Evolutionary conservation across 2,329 filamentous ascomycete genomes (phyloP).

Genomic region (Dactylellina drechsleri): DNA sequence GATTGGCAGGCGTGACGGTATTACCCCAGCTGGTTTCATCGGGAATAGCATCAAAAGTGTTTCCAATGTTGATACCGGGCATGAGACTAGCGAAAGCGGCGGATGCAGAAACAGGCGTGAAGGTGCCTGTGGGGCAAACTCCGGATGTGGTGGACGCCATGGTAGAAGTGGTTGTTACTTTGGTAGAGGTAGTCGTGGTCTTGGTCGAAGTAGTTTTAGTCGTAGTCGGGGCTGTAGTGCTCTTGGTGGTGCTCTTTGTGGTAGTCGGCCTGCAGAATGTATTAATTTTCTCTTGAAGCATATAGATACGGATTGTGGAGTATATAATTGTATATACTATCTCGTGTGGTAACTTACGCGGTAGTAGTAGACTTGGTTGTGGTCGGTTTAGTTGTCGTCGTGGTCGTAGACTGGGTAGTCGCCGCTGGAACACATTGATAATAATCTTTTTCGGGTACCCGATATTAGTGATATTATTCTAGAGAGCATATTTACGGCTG

Average conservation of each 20-base stretch:
- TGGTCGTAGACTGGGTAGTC: no score
- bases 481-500: no score
- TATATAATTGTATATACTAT: no score
- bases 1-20: constrained; percentile 65
- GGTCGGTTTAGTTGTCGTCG: no score
- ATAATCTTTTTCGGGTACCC: no score
- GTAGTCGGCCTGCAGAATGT: not conserved
- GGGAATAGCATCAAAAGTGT: constrained; percentile 69
- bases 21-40: constrained; percentile 72
- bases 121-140: constrained; percentile 33
- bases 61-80: constrained; percentile 66
- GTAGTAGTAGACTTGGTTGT: no score
- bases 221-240: not conserved
- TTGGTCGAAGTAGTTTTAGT: not conserved
- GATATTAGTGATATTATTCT: no score
- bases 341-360: no score
- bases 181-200: not conserved
- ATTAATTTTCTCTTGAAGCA: no score
- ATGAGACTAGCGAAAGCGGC: constrained; percentile 64
- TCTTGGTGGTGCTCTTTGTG: not conserved
- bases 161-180: not conserved
- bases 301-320: no score
- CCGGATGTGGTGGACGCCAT: constrained; percentile 3
- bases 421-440: no score
- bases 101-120: constrained; percentile 45